These are phyloP conservation scores for Emmonsia crescens DNA, from an alignment of 2,329 filamentous ascomycete genomes.

Conservation along the genomic window DNA sequence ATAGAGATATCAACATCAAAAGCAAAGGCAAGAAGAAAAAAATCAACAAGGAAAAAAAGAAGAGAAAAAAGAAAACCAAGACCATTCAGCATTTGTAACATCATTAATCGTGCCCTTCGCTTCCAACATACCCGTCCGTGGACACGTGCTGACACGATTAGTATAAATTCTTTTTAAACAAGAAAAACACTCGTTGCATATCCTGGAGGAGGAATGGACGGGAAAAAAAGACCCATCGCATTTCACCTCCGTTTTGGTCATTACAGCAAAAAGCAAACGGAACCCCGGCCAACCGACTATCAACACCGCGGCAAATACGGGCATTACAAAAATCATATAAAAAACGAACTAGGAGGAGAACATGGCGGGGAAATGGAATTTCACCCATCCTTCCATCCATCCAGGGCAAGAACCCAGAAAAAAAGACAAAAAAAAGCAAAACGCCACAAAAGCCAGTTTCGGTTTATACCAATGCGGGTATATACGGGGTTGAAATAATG, in stretches of 20 bases:
- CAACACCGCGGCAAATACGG: background rate
- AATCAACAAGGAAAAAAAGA: background rate
- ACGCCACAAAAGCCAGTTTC: background rate
- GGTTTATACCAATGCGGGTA: constrained; percentile 1
- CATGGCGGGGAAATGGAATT: too few species aligned
- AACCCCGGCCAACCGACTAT: background rate
- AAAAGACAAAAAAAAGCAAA: background rate
- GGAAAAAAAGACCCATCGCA: background rate
- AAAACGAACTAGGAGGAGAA: background rate
- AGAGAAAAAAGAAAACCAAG: background rate
- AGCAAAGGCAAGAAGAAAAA: too few species aligned
- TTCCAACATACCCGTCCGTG: background rate
- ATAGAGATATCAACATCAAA: background rate
- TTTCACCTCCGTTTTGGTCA: background rate
- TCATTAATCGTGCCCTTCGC: background rate
- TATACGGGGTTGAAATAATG: background rate
- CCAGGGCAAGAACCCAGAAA: background rate
- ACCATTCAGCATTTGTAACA: background rate
- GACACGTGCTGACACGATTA: background rate
- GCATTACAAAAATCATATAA: background rate
- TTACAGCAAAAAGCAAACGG: background rate
- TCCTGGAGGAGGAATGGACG: background rate
- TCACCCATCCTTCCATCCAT: background rate
- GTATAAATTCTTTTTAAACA: background rate
- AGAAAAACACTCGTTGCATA: background rate